Percentiles rank a stretch among this genome's conserved stretches.
These are phyloP conservation scores for Huiozyma naganishii DNA, from an alignment of 805 yeast genomes.

Conservation along the genomic window DNA sequence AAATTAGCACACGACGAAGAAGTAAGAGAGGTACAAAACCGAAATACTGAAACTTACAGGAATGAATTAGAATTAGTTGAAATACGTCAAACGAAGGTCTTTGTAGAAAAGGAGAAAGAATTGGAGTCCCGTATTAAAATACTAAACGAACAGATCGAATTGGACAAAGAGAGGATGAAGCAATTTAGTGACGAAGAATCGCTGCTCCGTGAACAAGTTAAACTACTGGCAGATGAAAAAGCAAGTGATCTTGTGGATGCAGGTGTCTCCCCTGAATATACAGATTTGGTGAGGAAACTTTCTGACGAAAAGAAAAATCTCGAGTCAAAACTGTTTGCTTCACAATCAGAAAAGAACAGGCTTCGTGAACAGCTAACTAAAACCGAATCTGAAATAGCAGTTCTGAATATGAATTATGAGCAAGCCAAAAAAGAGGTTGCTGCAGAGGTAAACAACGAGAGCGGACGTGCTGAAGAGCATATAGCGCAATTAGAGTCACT, in stretches of 20 bases:
- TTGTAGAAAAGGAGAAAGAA: too few species aligned
- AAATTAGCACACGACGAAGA: too few species aligned
- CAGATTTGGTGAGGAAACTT: not conserved
- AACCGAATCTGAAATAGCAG: not conserved
- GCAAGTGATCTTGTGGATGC: not conserved
- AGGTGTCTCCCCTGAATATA: not conserved
- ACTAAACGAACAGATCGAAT: not conserved
- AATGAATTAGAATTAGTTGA: too few species aligned
- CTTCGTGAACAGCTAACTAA: slow-evolving; percentile 30
- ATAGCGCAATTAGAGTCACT: not conserved
- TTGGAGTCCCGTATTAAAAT: too few species aligned
- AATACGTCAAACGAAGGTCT: too few species aligned
- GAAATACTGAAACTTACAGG: too few species aligned
- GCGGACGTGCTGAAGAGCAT: not conserved
- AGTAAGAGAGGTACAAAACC: too few species aligned
- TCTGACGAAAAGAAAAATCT: not conserved
- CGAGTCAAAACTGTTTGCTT: slow-evolving; percentile 36
- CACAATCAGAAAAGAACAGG: slow-evolving; percentile 43
- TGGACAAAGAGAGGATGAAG: not conserved
- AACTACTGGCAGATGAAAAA: not conserved
- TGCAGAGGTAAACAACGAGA: too few species aligned
- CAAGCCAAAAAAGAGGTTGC: too few species aligned
- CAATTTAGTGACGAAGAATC: not conserved
- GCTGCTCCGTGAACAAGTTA: not conserved
- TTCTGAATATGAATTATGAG: too few species aligned